Percentiles rank a stretch among this genome's conserved stretches.
Conservation (phyloP, 2,329 filamentous ascomycete genomes). For the Ophiostoma himal-ulmi region DNA sequence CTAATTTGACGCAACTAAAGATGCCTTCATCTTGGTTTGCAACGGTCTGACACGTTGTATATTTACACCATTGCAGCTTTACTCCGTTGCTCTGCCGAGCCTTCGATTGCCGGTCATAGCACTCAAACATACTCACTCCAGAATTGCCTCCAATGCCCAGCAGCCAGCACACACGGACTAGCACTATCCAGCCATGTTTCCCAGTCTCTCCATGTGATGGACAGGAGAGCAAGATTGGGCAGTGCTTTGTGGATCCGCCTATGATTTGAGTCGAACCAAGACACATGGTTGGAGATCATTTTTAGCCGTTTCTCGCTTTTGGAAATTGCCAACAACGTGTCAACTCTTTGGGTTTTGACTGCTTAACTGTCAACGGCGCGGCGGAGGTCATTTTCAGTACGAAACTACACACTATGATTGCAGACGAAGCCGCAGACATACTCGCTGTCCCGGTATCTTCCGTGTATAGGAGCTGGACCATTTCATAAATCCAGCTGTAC, state of each 20-base stretch:
- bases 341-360: neutral
- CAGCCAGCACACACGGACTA: neutral
- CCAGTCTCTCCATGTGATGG: conserved; percentile 3
- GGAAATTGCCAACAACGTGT: neutral
- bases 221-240: neutral
- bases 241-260: neutral
- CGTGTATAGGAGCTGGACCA: neutral
- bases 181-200: neutral
- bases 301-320: neutral
- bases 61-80: neutral
- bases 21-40: neutral
- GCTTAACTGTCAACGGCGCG: neutral
- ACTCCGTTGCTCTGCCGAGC: neutral
- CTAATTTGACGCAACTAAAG: neutral
- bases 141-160: neutral
- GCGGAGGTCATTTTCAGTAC: neutral
- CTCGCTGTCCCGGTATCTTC: neutral
- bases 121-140: neutral
- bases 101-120: neutral
- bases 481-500: neutral
- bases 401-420: neutral
- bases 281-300: neutral
- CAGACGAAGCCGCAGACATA: neutral
- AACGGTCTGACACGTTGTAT: neutral
- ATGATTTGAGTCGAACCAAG: neutral